These are phyloP conservation scores for Prunus davidiana DNA, from an alignment of 306 rosid species.

Conservation along the genomic window DNA sequence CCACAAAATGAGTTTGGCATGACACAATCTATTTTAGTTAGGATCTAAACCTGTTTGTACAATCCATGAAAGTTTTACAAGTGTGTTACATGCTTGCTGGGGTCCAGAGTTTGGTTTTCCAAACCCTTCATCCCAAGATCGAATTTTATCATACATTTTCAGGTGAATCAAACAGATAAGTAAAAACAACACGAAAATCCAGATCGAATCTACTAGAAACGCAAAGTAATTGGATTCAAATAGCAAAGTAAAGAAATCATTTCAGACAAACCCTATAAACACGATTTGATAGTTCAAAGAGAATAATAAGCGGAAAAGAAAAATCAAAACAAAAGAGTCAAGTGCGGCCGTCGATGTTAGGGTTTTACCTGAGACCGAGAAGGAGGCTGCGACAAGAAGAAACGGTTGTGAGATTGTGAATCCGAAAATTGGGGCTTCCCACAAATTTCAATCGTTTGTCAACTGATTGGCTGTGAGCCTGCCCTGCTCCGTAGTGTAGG, in stretches of 20 bases:
- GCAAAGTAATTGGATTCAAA: background rate
- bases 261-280: background rate
- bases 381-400: background rate
- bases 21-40: background rate
- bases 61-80: background rate
- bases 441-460: background rate
- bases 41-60: background rate
- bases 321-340: background rate
- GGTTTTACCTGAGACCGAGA: background rate
- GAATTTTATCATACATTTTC: background rate
- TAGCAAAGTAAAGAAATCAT: background rate
- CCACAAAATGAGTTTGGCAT: background rate
- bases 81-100: background rate
- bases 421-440: background rate
- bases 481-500: background rate
- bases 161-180: background rate
- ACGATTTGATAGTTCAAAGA: background rate
- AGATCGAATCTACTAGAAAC: background rate
- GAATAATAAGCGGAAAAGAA: background rate
- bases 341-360: background rate
- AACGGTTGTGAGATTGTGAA: background rate
- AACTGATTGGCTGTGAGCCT: background rate
- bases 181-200: background rate
- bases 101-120: background rate
- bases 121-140: background rate